Evolutionary conservation across 352 stramenopile species (phyloP).

Genomic region (Phytopythium ostracodes): DNA sequence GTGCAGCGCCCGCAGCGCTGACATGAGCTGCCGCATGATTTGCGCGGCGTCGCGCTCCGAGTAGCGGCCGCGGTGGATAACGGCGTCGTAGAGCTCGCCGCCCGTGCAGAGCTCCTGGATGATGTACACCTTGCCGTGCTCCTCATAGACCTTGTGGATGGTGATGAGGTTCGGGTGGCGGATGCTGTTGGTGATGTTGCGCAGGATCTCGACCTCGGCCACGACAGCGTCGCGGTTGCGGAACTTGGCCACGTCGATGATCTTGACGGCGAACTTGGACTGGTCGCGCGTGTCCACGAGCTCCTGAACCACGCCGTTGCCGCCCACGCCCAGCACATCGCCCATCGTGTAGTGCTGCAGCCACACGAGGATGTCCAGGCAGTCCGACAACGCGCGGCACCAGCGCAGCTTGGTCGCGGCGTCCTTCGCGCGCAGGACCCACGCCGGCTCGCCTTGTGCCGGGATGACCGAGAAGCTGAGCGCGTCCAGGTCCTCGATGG

Average conservation of each 20-base stretch:
- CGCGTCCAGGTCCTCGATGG: slow-evolving; percentile 49
- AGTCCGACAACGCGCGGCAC: slow-evolving; percentile 63
- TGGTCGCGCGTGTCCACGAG: slow-evolving; percentile 57
- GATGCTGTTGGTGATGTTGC: slow-evolving; percentile 80
- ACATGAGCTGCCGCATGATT: slow-evolving; percentile 66
- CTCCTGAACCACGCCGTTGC: slow-evolving; percentile 67
- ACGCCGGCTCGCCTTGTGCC: slow-evolving; percentile 45
- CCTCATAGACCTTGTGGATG: slow-evolving; percentile 83
- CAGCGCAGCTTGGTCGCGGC: slow-evolving; percentile 49
- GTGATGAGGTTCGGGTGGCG: slow-evolving; percentile 70
- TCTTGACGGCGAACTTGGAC: slow-evolving; percentile 65
- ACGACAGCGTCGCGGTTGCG: slow-evolving; percentile 65
- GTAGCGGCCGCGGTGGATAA: slow-evolving; percentile 63
- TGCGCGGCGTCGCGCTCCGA: slow-evolving; percentile 55
- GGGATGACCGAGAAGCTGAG: slow-evolving; percentile 52
- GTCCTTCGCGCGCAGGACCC: slow-evolving; percentile 53
- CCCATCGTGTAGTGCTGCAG: slow-evolving; percentile 68
- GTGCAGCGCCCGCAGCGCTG: slow-evolving; percentile 59
- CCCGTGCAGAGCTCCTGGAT: slow-evolving; percentile 70
- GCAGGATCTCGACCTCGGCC: slow-evolving; percentile 73
- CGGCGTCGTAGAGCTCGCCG: slow-evolving; percentile 73
- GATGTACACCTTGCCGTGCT: slow-evolving; percentile 78
- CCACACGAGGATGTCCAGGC: slow-evolving; percentile 76
- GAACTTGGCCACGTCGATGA: slow-evolving; percentile 75
- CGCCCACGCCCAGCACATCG: slow-evolving; percentile 59